Conservation (phyloP, 129 eudicot species). For the Artemisia argyi region DNA sequence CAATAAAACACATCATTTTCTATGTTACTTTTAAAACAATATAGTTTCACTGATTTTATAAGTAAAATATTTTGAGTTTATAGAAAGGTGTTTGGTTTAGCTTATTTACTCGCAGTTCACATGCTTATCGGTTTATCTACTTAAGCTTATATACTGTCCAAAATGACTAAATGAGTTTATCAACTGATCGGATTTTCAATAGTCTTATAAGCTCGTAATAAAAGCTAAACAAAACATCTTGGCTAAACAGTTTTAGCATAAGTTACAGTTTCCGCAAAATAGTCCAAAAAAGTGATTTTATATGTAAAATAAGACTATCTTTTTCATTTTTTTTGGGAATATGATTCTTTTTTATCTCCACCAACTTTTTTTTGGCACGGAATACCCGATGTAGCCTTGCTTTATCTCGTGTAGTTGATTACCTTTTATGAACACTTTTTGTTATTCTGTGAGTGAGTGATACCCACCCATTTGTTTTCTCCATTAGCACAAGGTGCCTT, state of each 20-base stretch:
- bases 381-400: constrained; percentile 31
- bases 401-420: constrained; percentile 34
- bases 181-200: too few species aligned
- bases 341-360: constrained; percentile 17
- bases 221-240: too few species aligned
- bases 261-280: too few species aligned
- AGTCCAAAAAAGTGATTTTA: background rate
- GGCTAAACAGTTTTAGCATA: too few species aligned
- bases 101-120: too few species aligned
- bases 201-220: too few species aligned
- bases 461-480: constrained; percentile 29
- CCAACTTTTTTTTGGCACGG: constrained; percentile 18
- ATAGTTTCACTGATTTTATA: too few species aligned
- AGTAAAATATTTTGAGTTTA: background rate
- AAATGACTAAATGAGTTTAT: too few species aligned
- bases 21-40: background rate
- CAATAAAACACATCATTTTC: background rate
- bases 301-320: background rate
- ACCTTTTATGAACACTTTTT: constrained; percentile 26
- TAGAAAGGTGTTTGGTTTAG: too few species aligned
- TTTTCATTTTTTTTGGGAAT: background rate
- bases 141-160: too few species aligned
- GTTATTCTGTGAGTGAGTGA: constrained; percentile 32
- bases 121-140: too few species aligned
- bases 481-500: constrained; percentile 10